phyloP scores from a whole-genome alignment of 257 asterid genomes.

The Penstemon eatonii region DNA sequence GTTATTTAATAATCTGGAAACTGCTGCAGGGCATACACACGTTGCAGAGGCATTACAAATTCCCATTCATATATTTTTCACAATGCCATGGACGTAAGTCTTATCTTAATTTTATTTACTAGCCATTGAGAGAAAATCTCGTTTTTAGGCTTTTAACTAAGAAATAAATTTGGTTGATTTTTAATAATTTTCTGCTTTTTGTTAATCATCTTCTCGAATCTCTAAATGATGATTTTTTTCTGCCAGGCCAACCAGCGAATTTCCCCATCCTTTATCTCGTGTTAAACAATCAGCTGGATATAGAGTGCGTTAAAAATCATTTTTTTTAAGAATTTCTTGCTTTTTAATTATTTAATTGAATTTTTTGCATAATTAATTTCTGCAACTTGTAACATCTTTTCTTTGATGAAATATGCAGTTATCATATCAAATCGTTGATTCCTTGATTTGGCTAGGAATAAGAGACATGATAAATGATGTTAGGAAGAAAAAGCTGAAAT shows the following conservation, averaged over 20 bases:
- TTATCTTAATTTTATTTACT: constrained; percentile 26
- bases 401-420: constrained; percentile 64
- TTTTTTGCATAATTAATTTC: constrained; percentile 19
- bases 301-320: constrained; percentile 54
- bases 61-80: constrained; percentile 91
- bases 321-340: constrained; percentile 23
- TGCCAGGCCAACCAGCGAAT: constrained; percentile 95
- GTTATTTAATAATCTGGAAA: constrained; percentile 25
- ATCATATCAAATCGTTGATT: constrained; percentile 94
- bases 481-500: constrained; percentile 86
- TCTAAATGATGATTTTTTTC: constrained; percentile 29
- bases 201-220: background rate
- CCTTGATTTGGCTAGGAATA: constrained; percentile 96
- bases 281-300: constrained; percentile 97
- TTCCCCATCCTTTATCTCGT: constrained; percentile 96
- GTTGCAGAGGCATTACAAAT: constrained; percentile 87
- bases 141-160: constrained; percentile 32
- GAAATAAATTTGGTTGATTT: constrained; percentile 16
- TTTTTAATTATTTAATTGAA: constrained; percentile 10
- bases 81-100: constrained; percentile 99
- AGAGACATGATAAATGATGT: constrained; percentile 91
- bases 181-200: background rate
- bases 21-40: constrained; percentile 81
- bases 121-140: constrained; percentile 16
- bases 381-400: constrained; percentile 30